Percentiles rank a stretch among this genome's conserved stretches.
These are phyloP conservation scores for Arthrinium phaeospermum DNA, from an alignment of 2,329 filamentous ascomycete species.

Conservation along the genomic window DNA sequence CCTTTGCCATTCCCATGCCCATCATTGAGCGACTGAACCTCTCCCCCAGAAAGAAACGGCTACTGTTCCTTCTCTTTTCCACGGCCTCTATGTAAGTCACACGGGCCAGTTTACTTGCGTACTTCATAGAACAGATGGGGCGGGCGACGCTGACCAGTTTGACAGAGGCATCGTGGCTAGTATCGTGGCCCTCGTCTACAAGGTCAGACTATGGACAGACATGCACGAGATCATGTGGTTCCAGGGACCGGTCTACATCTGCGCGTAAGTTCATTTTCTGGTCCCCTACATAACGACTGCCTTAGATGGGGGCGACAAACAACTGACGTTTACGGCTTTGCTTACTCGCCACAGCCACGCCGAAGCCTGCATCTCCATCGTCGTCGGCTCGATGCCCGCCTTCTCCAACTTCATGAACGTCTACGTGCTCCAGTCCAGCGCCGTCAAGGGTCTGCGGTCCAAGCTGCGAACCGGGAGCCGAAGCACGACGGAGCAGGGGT, in stretches of 20 bases:
- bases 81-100: background rate
- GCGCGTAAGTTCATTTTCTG: background rate
- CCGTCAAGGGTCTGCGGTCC: background rate
- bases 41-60: background rate
- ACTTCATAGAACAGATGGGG: no score
- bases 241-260: background rate
- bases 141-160: no score
- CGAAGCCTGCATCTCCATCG: conserved; percentile 5
- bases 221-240: background rate
- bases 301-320: background rate
- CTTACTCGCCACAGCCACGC: background rate
- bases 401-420: conserved; percentile 15
- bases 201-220: conserved; percentile 1
- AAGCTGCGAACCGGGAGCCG: background rate
- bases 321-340: background rate
- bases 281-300: no score
- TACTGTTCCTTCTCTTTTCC: background rate
- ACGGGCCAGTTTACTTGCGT: no score
- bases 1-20: background rate
- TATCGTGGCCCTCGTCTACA: conserved; percentile 8
- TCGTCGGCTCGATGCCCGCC: conserved; percentile 18
- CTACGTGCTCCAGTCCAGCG: background rate
- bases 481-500: background rate
- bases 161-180: conserved; percentile 15
- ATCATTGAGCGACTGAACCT: background rate